Base-by-base conservation (phyloP, 768 basidiomycete genomes). In the Kwoniella dendrophila region DNA sequence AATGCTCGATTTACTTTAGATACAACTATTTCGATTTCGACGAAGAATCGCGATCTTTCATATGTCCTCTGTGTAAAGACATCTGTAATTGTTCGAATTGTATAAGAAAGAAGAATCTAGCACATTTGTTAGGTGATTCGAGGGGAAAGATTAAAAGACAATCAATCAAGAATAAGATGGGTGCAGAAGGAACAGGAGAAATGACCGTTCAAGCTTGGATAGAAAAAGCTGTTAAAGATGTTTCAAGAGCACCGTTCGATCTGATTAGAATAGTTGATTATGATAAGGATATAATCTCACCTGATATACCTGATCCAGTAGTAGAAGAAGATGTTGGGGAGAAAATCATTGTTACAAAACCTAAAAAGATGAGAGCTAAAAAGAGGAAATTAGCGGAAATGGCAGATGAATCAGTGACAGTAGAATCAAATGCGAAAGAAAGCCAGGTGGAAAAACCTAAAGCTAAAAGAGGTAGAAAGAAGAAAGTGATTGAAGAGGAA, bases 1-100 rank as follows among this genome's bases (percentile, higher is more conserved):
- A 40, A n/a, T 11, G 20, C 27, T 29, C 27, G 2, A 20, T 8
- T 43, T 4, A 22, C n/a, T n/a, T 48, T 56, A 72, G 72, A 29
- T 76, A 78, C 66, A 62, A 58, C 57, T 72, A 72, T 43, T 72
- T 78, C 56, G 59, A 65, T 8, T 78, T 78, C 47, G 75, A 76
- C 56, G 68, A 64, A 33, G 65, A 74, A 12, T 62, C 72, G 18
- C 65, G 72, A 12, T 66, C 71, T 1, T 76, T 76, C 63, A 70
- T 76, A 56, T 78, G 77, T 55, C 77, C 77, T 2, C 66, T 70
- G 7, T 78, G 77, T 58, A 71, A 63, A 59, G 71, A 73, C 22
- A 67, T 68, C 61, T 78, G 77, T 58, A 74, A 76, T 43, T 78
- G 77, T 57, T 59, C 69, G 14, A 60, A 58, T 26, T 78, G 77